phyloP scores from a whole-genome alignment of 2,329 filamentous ascomycete genomes.

The Clonostachys rosea region DNA sequence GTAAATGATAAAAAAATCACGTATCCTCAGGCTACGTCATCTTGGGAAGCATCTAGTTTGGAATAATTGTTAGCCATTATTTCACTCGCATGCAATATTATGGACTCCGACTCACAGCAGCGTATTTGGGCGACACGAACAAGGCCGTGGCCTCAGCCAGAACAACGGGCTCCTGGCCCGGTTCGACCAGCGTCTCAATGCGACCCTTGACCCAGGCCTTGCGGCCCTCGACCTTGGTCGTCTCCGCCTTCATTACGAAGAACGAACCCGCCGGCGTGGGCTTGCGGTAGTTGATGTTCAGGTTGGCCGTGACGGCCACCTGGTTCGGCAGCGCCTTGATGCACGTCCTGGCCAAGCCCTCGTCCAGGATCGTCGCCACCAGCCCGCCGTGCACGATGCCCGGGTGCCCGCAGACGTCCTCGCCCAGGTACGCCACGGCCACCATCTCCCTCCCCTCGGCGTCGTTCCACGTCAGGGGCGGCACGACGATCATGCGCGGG shows the following conservation, averaged over 20 bases:
- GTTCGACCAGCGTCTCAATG: conserved; percentile 70
- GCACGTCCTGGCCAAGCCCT: conserved; percentile 82
- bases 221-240: conserved; percentile 80
- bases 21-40: too few species aligned
- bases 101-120: conserved; percentile 53
- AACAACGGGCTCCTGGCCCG: conserved; percentile 56
- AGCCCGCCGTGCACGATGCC: conserved; percentile 88
- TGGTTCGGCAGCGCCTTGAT: conserved; percentile 86
- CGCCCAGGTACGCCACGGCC: conserved; percentile 72
- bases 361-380: conserved; percentile 88
- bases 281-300: conserved; percentile 78
- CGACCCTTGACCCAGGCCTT: conserved; percentile 92
- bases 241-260: conserved; percentile 74
- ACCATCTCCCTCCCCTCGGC: conserved; percentile 65
- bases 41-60: too few species aligned
- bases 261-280: conserved; percentile 74
- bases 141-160: conserved; percentile 80
- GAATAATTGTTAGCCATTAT: too few species aligned
- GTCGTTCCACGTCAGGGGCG: conserved; percentile 74
- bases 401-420: conserved; percentile 81
- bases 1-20: too few species aligned
- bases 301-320: conserved; percentile 78
- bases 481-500: conserved; percentile 71
- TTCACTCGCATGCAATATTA: neutral
- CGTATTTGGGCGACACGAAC: conserved; percentile 84